Base-by-base conservation (phyloP, 1,284 basidiomycete genomes). In the Tetrapyrgos nigripes region DNA sequence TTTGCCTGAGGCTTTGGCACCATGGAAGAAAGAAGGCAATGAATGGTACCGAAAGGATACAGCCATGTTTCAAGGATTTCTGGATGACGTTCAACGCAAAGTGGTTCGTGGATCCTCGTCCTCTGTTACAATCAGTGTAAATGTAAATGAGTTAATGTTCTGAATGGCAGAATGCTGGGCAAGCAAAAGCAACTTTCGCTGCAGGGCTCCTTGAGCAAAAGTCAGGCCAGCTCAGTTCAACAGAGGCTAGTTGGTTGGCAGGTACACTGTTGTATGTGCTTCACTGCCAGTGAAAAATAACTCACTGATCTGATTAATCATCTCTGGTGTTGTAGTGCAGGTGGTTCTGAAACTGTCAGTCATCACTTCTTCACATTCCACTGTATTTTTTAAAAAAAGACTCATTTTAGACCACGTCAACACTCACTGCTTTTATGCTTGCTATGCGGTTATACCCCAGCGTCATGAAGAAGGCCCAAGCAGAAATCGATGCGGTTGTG, bases 401-500 rank as follows among this genome's bases (percentile, higher is more conserved):
- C 17, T 27, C n/a, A 21, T 40, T 29, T 28, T 29, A 61, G 59
- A 60, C 51, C 1, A 47, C 57, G 63, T 35, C 61, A 64, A 51
- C 55, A n/a, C 44, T 60, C 19, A 50, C 51, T 26, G 47, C 37
- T 14, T 62, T 65, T 50, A 35, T 63, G 50, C 67, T 59, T 58
- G 66, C 24, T 19, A 69, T 73, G 70, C 53, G 66, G 1, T 58
- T 65, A 21, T 63, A 69, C 51, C 73, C 70, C 5, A 68, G 73
- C n/a, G 62, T 70, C 28, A 68, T 69, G 52, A 29, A 52, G 17
- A 61, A 61, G n/a, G 72, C 71, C 5, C 71, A 71, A 56, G 60
- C 51, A 27, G 70, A 75, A 50, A 62, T 75, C 46, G 72, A 75
- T 54, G 37, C 37, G 9, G 68, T 72, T 5, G 56, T 73, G 44